These are phyloP conservation scores for Calonectria honghensis DNA, from an alignment of 2,329 filamentous ascomycete species.

Conservation along the genomic window DNA sequence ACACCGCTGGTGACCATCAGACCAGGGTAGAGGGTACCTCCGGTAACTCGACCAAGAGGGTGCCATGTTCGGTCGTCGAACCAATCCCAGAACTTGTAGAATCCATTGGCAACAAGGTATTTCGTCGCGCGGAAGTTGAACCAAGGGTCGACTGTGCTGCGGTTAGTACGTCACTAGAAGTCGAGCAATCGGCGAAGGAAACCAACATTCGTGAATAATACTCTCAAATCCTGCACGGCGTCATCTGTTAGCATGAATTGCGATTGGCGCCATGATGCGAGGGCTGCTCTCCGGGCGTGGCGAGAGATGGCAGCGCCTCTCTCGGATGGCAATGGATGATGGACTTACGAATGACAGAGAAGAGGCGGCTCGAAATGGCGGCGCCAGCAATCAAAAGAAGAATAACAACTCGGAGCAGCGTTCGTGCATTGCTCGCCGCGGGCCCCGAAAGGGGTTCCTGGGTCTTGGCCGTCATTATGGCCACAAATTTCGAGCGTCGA, in stretches of 20 bases:
- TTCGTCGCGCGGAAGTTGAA: constrained; percentile 99
- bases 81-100: constrained; percentile 99
- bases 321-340: constrained; percentile 29
- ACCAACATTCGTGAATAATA: constrained; percentile 99
- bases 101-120: constrained; percentile 96
- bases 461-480: constrained; percentile 67
- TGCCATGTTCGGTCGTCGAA: constrained; percentile 99
- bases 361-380: constrained; percentile 93
- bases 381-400: constrained; percentile 92
- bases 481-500: constrained; percentile 56
- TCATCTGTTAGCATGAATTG: constrained; percentile 57
- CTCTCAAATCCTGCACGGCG: constrained; percentile 87
- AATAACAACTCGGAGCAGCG: constrained; percentile 91
- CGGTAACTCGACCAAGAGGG: constrained; percentile 97
- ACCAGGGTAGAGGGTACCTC: constrained; percentile 98
- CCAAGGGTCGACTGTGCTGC: constrained; percentile 91
- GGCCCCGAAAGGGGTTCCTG: constrained; percentile 82
- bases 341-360: constrained; percentile 95
- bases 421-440: constrained; percentile 87
- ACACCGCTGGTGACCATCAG: constrained; percentile 99
- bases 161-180: constrained; percentile 51
- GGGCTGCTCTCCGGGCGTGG: not conserved
- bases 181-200: constrained; percentile 41
- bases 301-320: not conserved
- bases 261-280: constrained; percentile 2